Conservation (phyloP, 139 green algal genomes). For the Tetraselmis chui region DNA sequence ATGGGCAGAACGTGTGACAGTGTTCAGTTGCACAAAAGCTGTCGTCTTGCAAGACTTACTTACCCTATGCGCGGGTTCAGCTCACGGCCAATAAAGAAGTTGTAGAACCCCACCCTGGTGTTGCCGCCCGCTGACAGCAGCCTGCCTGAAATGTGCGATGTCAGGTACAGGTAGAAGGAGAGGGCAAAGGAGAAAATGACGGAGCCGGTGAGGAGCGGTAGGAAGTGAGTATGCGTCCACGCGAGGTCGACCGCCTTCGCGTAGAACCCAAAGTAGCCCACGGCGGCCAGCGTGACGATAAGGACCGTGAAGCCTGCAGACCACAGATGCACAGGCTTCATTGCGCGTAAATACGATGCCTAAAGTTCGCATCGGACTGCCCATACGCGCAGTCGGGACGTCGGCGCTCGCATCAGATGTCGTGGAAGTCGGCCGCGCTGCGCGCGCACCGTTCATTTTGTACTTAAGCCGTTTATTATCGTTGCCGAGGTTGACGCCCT, state of each 20-base stretch:
- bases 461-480: constrained; percentile 62
- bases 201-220: constrained; percentile 65
- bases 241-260: constrained; percentile 38
- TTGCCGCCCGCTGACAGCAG: constrained; percentile 47
- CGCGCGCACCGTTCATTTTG: constrained; percentile 80
- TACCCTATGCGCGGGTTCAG: constrained; percentile 66
- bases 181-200: constrained; percentile 46
- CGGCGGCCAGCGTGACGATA: constrained; percentile 28
- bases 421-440: too few species aligned
- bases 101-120: constrained; percentile 48
- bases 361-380: too few species aligned
- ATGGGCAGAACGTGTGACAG: too few species aligned
- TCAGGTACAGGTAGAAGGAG: constrained; percentile 54
- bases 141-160: constrained; percentile 36
- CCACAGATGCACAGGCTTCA: too few species aligned
- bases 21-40: too few species aligned
- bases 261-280: constrained; percentile 58
- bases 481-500: constrained; percentile 55
- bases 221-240: constrained; percentile 72
- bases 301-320: constrained; percentile 65
- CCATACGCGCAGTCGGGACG: too few species aligned
- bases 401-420: too few species aligned
- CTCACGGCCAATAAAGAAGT: constrained; percentile 91
- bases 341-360: too few species aligned
- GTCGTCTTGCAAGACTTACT: too few species aligned